Evolutionary conservation across 805 yeast species (phyloP).

Genomic region (Nakazawaea populi): DNA sequence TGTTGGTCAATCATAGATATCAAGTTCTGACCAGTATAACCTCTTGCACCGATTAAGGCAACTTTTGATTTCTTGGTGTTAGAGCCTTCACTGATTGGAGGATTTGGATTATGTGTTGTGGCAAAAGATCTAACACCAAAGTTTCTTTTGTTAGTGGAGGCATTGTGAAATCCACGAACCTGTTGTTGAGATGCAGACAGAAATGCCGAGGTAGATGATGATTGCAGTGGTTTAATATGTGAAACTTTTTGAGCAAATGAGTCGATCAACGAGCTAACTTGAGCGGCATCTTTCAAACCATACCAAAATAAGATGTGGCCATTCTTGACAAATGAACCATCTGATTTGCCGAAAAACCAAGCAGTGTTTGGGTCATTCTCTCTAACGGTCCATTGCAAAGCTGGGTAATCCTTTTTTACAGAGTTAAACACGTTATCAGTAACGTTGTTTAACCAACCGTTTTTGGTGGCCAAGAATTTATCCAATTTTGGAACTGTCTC

Average conservation of each 20-base stretch:
- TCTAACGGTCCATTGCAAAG: constrained; percentile 82
- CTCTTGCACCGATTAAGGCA: constrained; percentile 97
- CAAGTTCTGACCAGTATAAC: constrained; percentile 92
- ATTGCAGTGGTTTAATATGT: constrained; percentile 29
- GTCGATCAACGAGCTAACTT: constrained; percentile 58
- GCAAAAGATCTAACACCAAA: constrained; percentile 23
- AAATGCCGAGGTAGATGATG: constrained; percentile 38
- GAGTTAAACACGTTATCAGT: constrained; percentile 90
- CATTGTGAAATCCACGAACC: constrained; percentile 44
- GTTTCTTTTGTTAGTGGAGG: constrained; percentile 19
- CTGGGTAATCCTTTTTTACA: constrained; percentile 63
- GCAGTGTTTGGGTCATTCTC: constrained; percentile 88
- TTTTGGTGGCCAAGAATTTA: constrained; percentile 78
- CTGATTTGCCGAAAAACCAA: constrained; percentile 90
- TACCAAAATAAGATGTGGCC: constrained; percentile 95
- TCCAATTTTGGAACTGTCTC: constrained; percentile 59
- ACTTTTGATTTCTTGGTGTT: constrained; percentile 63
- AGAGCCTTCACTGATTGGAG: constrained; percentile 61
- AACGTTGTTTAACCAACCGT: constrained; percentile 97
- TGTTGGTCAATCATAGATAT: constrained; percentile 83
- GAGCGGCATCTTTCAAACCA: constrained; percentile 63
- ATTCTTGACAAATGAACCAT: constrained; percentile 86
- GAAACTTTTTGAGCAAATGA: constrained; percentile 39
- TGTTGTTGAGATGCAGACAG: constrained; percentile 32
- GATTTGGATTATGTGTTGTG: constrained; percentile 53